A percentile compares a stretch with the other conserved stretches of the same genome.
phyloP scores from a whole-genome alignment of 1,284 basidiomycete genomes.

The Macrocybe sp. region DNA sequence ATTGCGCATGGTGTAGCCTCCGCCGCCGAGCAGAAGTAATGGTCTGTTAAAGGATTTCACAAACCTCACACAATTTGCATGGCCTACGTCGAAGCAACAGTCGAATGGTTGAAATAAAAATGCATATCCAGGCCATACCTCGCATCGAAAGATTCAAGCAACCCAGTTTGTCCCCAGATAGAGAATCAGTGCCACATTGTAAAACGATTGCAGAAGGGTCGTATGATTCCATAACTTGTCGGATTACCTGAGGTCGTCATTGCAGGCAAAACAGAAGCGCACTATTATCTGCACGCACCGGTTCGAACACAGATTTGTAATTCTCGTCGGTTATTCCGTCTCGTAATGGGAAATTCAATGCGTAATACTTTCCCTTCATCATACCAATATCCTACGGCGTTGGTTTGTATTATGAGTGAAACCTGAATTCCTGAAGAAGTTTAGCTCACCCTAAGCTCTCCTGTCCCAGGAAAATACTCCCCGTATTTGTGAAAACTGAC shows the following conservation, averaged over 20 bases:
- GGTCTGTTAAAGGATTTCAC: conserved; percentile 97
- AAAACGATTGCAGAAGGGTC: conserved; percentile 95
- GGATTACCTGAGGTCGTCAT: conserved; percentile 72
- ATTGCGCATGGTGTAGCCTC: conserved; percentile 98
- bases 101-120: neutral
- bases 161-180: conserved; percentile 95
- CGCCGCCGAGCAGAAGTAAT: conserved; percentile 89
- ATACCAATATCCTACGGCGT: conserved; percentile 78
- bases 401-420: conserved; percentile 3
- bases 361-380: conserved; percentile 89
- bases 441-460: conserved; percentile 78
- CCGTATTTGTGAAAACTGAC: conserved; percentile 99
- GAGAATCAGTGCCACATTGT: conserved; percentile 98
- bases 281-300: conserved; percentile 48
- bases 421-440: neutral
- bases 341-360: conserved; percentile 92
- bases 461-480: conserved; percentile 98
- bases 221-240: conserved; percentile 93
- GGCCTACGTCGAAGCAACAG: conserved; percentile 46
- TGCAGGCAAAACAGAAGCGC: neutral
- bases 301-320: conserved; percentile 95
- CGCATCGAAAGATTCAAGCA: conserved; percentile 97
- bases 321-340: conserved; percentile 97
- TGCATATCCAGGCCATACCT: conserved; percentile 39
- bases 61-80: conserved; percentile 96